A percentile compares a stretch with the other conserved stretches of the same genome.
These are phyloP conservation scores for Tetragonia tetragonoides DNA, from an alignment of 148 eudicot genomes.

Conservation along the genomic window DNA sequence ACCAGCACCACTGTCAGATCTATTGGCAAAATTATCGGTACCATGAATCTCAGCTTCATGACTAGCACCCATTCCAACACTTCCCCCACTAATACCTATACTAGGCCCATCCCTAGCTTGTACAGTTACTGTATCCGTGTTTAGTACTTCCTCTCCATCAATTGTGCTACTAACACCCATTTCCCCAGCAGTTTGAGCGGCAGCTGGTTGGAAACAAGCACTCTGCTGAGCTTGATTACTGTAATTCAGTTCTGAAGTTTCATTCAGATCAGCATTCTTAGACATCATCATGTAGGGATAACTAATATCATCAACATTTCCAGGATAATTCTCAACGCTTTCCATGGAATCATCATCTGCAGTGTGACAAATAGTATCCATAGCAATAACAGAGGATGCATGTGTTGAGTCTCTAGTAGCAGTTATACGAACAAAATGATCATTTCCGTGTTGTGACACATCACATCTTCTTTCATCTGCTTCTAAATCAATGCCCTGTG, in stretches of 20 bases:
- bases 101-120: slow-evolving; percentile 83
- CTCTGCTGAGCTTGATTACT: slow-evolving; percentile 94
- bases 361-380: slow-evolving; percentile 74
- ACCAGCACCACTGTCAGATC: slow-evolving; percentile 86
- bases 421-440: slow-evolving; percentile 48
- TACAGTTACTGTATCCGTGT: slow-evolving; percentile 75
- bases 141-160: slow-evolving; percentile 90
- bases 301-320: slow-evolving; percentile 67
- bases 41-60: slow-evolving; percentile 99
- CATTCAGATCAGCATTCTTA: slow-evolving; percentile 60
- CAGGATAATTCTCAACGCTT: slow-evolving; percentile 94
- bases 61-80: slow-evolving; percentile 99
- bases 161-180: slow-evolving; percentile 95
- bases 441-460: slow-evolving; percentile 40
- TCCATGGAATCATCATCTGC: slow-evolving; percentile 92
- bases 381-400: slow-evolving; percentile 95
- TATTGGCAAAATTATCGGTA: slow-evolving; percentile 68
- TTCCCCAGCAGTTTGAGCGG: slow-evolving; percentile 61
- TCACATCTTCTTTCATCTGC: slow-evolving; percentile 52
- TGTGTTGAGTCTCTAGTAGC: slow-evolving; percentile 70
- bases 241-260: slow-evolving; percentile 81
- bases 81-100: slow-evolving; percentile 93
- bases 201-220: slow-evolving; percentile 66
- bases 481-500: slow-evolving; percentile 62
- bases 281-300: slow-evolving; percentile 50